phyloP scores from a whole-genome alignment of 2,329 filamentous ascomycete genomes.

The Trichophyton simii region DNA sequence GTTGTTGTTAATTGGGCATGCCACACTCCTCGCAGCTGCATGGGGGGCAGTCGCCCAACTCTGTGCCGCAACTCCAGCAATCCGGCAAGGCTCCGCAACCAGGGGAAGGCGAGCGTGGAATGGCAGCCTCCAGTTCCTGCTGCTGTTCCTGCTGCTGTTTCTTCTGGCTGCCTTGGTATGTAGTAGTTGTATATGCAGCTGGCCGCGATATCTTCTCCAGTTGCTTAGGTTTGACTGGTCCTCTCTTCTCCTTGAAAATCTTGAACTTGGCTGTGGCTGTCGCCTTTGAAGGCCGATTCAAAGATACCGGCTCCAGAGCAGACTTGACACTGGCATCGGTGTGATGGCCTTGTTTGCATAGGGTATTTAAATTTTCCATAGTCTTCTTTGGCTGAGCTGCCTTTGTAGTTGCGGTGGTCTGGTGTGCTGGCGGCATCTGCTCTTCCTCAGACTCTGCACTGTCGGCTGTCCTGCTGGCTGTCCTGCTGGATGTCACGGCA shows the following conservation, averaged over 20 bases:
- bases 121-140: too few species aligned
- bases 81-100: conserved; percentile 7
- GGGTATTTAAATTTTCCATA: background rate
- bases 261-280: background rate
- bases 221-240: background rate
- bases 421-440: background rate
- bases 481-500: too few species aligned
- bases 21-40: conserved; percentile 8
- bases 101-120: background rate
- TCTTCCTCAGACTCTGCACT: background rate
- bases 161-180: background rate
- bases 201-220: background rate
- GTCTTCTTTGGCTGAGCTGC: background rate
- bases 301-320: background rate
- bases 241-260: background rate
- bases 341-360: background rate
- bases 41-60: conserved; percentile 8
- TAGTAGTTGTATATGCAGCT: too few species aligned
- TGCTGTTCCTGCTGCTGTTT: too few species aligned
- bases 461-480: background rate
- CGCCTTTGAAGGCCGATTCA: background rate
- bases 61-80: conserved; percentile 8
- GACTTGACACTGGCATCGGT: background rate
- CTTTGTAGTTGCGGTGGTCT: background rate
- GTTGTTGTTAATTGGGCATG: conserved; percentile 6